A percentile compares a stretch with the other conserved stretches of the same genome.
Evolutionary conservation across 345 rosid species (phyloP).

Genomic region (Bretschneidera sinensis): DNA sequence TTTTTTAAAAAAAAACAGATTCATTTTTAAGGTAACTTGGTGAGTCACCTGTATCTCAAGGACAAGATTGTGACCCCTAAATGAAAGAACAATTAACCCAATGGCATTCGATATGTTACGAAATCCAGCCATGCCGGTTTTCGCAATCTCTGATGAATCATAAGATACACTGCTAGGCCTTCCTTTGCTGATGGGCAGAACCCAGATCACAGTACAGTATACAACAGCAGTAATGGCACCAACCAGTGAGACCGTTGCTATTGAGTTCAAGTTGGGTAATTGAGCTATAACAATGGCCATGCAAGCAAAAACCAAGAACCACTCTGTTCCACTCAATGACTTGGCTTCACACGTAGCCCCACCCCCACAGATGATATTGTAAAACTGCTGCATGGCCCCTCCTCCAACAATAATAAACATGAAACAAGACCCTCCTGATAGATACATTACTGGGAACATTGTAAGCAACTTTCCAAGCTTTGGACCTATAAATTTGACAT

Average conservation of each 20-base stretch:
- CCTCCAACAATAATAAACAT: conserved; percentile 53
- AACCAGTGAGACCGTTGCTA: conserved; percentile 50
- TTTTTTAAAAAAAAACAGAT: too few relatives aligned
- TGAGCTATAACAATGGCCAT: conserved; percentile 47
- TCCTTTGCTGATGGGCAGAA: conserved; percentile 36
- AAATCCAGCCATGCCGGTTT: conserved; percentile 26
- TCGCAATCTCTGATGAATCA: conserved; percentile 5
- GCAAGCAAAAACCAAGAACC: conserved; percentile 49
- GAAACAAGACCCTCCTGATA: conserved; percentile 62
- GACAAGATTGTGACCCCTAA: conserved; percentile 64
- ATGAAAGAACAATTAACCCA: conserved; percentile 61
- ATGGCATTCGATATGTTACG: conserved; percentile 42
- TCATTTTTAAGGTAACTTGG: neutral
- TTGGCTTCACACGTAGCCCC: conserved; percentile 17
- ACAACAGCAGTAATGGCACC: conserved; percentile 50
- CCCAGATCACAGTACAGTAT: conserved; percentile 55
- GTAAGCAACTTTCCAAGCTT: conserved; percentile 46
- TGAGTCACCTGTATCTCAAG: conserved; percentile 67
- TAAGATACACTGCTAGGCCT: conserved; percentile 37
- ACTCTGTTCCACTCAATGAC: conserved; percentile 40
- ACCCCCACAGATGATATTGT: conserved; percentile 13
- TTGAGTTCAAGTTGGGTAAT: conserved; percentile 61
- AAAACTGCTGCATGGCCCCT: conserved; percentile 24
- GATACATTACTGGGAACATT: conserved; percentile 51
- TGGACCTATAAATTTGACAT: conserved; percentile 31